Conservation (phyloP, 805 yeast genomes). For the Nakazawaea sp. region DNA sequence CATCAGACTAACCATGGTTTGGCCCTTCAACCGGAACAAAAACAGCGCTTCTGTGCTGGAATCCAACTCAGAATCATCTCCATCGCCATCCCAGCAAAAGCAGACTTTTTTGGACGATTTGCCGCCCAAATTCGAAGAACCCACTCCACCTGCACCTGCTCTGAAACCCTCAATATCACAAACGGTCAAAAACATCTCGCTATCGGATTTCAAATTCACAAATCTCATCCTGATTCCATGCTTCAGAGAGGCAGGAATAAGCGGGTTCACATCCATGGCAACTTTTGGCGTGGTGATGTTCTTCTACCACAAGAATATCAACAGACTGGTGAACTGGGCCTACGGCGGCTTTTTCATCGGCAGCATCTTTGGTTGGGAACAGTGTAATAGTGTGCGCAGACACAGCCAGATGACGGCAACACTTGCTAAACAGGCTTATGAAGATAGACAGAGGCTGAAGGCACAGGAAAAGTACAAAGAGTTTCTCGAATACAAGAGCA, state of each 20-base stretch:
- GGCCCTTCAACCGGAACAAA: constrained; percentile 8
- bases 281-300: constrained; percentile 65
- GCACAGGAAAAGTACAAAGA: constrained; percentile 25
- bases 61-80: constrained; percentile 1
- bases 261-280: constrained; percentile 69
- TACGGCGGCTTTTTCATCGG: constrained; percentile 76
- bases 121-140: constrained; percentile 24
- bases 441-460: constrained; percentile 25
- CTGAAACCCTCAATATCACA: constrained; percentile 25
- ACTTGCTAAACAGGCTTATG: constrained; percentile 49
- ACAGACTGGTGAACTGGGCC: constrained; percentile 73
- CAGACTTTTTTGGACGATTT: constrained; percentile 40
- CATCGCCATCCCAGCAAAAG: background rate
- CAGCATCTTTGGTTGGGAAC: constrained; percentile 86
- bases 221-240: constrained; percentile 61
- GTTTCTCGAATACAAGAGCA: constrained; percentile 12
- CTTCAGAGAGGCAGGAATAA: constrained; percentile 69
- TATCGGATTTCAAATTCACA: constrained; percentile 45
- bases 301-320: constrained; percentile 54
- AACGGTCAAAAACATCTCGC: constrained; percentile 35
- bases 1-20: too few species aligned
- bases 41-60: background rate
- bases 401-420: constrained; percentile 61
- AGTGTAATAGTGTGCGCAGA: constrained; percentile 69
- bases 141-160: constrained; percentile 8